These are phyloP conservation scores for Thraustochytrium sp. DNA, from an alignment of 352 stramenopile species.

Conservation along the genomic window DNA sequence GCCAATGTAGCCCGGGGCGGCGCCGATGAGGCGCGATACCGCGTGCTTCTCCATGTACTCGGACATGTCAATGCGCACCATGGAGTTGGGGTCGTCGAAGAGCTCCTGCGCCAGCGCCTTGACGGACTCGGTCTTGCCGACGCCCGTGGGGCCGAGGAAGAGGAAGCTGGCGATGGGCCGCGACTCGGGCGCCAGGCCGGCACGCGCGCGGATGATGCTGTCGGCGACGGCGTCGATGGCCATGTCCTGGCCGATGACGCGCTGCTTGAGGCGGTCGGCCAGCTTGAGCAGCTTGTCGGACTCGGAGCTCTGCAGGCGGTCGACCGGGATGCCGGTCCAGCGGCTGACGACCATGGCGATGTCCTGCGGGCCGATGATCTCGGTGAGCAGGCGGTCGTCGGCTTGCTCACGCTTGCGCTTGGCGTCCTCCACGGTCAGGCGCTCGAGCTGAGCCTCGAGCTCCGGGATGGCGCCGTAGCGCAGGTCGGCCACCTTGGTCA, in stretches of 20 bases:
- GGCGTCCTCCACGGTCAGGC: constrained; percentile 64
- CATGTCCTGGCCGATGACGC: constrained; percentile 85
- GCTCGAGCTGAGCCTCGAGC: constrained; percentile 66
- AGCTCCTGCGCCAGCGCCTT: constrained; percentile 88
- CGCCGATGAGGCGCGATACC: constrained; percentile 83
- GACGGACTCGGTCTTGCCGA: constrained; percentile 88
- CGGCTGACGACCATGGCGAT: constrained; percentile 79
- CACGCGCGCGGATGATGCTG: constrained; percentile 80
- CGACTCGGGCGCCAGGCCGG: constrained; percentile 70
- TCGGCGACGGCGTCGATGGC: constrained; percentile 83
- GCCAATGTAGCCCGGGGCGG: constrained; percentile 89
- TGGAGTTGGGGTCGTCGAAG: constrained; percentile 88
- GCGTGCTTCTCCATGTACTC: constrained; percentile 96
- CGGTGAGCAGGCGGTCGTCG: constrained; percentile 59
- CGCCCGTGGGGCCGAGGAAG: constrained; percentile 89
- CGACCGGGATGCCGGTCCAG: constrained; percentile 80
- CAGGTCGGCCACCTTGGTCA: constrained; percentile 87
- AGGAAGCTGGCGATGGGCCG: constrained; percentile 90
- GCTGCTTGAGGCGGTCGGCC: constrained; percentile 71
- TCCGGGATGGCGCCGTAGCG: constrained; percentile 90
- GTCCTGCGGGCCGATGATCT: constrained; percentile 74
- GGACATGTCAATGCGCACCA: constrained; percentile 93
- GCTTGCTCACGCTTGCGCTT: constrained; percentile 58
- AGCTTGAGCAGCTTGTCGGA: constrained; percentile 73
- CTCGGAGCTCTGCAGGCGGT: constrained; percentile 67